Evolutionary conservation across 345 rosid genomes (phyloP), one percentile per base, ranked within the genome.

Genomic region (Citrus mangshanensis): DNA sequence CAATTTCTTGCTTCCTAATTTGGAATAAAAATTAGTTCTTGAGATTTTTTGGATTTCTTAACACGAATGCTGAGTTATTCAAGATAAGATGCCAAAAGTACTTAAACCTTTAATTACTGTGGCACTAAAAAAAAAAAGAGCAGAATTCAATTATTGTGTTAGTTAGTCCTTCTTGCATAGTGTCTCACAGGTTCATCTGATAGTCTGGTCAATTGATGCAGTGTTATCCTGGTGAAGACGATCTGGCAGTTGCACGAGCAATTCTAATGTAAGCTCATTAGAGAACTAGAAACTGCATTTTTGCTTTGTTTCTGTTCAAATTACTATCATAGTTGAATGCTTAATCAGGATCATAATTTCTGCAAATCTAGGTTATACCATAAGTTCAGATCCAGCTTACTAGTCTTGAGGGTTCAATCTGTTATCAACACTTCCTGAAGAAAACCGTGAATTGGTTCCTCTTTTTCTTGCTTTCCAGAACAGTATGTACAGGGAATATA

Each of bases 161-260:
- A 8, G n/a, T 19, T 66, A 12, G 69, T 34, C 22, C 27, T 68
- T 70, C 58, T 37, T 70, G 28, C 62, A 54, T 64, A 30, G 49
- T 74, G 65, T 76, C 56, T 56, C 38, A 70, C 63, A 46, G 28
- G 49, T 56, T 69, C 8, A 63, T 54, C 68, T 79, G 32, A 74
- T 73, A 30, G 73, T 14, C 56, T 79, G 81, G 70, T 77, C 34
- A 64, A 81, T 67, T 64, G 64, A n/a, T 83, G 84, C 95, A 96
- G 99, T 94, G 99, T 83, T 96, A 93, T 90, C 99, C 99, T 1
- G 95, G 98, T 40, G 99, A 96, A 92, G 99, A 94, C 81, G 99
- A 96, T 86, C 81, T 93, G 61, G 99, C 97, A 28, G 87, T 96
- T 82, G 93, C 95, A 81, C 84, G 95, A 72, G 98, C 93, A 73